Conservation (phyloP, 1,139 yeast species). For the Nakaseomyces nivariensis region DNA sequence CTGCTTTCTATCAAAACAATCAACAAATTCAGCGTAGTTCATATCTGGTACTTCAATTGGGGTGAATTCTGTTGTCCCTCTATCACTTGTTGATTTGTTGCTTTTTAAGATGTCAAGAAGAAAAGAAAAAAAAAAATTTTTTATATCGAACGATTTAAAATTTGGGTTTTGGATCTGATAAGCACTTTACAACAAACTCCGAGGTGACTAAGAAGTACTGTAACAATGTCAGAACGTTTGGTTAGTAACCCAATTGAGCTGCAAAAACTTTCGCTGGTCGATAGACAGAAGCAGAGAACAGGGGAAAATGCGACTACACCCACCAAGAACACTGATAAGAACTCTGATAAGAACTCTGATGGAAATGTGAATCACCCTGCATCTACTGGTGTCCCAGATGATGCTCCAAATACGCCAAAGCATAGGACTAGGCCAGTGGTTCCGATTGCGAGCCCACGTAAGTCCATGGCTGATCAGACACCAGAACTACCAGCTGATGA, state of each 20-base stretch:
- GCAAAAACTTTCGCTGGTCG: constrained; percentile 22
- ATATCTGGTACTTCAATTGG: not conserved
- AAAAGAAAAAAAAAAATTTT: too few species aligned
- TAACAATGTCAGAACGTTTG: constrained; percentile 18
- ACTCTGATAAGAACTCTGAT: not conserved
- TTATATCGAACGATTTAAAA: too few species aligned
- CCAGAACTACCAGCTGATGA: constrained; percentile 12
- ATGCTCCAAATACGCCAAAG: not conserved
- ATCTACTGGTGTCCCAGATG: not conserved
- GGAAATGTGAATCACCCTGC: not conserved
- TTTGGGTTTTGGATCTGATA: too few species aligned
- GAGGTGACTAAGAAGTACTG: too few species aligned
- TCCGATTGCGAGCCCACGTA: constrained; percentile 4
- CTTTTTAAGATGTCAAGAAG: too few species aligned
- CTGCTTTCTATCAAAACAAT: constrained; percentile 12
- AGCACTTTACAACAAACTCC: too few species aligned
- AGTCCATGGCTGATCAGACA: not conserved
- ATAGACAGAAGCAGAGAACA: constrained; percentile 10
- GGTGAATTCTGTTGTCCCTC: too few species aligned
- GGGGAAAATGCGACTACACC: not conserved
- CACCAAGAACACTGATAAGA: not conserved
- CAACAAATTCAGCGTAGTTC: constrained; percentile 7
- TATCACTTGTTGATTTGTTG: too few species aligned
- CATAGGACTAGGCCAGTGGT: constrained; percentile 2
- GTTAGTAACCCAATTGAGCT: constrained; percentile 29